phyloP scores from a whole-genome alignment of 176 grass and related monocot species.

The Juncus inflexus region DNA sequence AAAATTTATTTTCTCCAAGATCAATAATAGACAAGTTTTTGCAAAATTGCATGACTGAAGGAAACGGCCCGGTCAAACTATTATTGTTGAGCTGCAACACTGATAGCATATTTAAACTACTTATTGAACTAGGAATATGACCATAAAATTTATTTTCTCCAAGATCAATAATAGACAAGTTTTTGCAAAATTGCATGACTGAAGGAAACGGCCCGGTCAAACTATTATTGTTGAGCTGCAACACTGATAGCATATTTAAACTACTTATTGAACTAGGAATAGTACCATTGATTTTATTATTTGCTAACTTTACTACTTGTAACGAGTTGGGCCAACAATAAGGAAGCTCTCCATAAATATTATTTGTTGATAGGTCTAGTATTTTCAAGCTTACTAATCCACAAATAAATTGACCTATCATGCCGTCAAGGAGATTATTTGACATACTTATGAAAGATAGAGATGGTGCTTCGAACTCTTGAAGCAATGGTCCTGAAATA shows the following conservation, averaged over 20 bases:
- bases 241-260: not conserved
- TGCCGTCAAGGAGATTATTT: not conserved
- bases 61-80: too few species aligned
- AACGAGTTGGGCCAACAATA: not conserved
- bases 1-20: conserved; percentile 7
- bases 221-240: conserved; percentile 27
- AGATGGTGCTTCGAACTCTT: not conserved
- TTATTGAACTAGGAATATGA: too few species aligned
- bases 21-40: conserved; percentile 24
- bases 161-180: conserved; percentile 25
- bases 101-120: too few species aligned
- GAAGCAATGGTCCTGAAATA: not conserved
- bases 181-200: conserved; percentile 7
- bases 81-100: too few species aligned
- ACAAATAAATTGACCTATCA: not conserved
- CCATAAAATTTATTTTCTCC: conserved; percentile 6
- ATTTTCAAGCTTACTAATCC: conserved; percentile 23
- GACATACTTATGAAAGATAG: not conserved
- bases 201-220: conserved; percentile 28
- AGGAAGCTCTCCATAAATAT: conserved; percentile 22
- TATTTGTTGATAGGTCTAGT: conserved; percentile 7
- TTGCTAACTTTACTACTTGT: not conserved
- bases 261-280: conserved; percentile 16
- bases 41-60: conserved; percentile 13
- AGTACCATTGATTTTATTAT: conserved; percentile 15